Percentiles rank a stretch among this genome's conserved stretches.
Evolutionary conservation across 345 rosid genomes (phyloP).

Genomic region (Gossypium ekmanianum): DNA sequence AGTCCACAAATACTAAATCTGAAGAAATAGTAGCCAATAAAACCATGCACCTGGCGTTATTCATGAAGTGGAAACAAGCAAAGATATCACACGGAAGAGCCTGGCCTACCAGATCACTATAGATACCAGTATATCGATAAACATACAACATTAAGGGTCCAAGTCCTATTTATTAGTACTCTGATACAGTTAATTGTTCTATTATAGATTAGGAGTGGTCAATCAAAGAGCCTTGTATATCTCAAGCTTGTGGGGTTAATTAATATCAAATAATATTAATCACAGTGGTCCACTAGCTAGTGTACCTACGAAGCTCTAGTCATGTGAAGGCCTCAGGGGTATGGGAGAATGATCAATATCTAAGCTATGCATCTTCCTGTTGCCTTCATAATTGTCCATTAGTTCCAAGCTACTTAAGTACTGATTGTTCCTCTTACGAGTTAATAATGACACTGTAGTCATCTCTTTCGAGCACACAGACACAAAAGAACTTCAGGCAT

Average conservation of each 20-base stretch:
- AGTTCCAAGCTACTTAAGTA: background rate
- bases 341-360: background rate
- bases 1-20: constrained; percentile 17
- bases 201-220: constrained; percentile 8
- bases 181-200: constrained; percentile 4
- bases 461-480: background rate
- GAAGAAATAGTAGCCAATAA: constrained; percentile 10
- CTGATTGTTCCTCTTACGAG: background rate
- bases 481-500: background rate
- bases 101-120: constrained; percentile 21
- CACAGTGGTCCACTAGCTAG: constrained; percentile 13
- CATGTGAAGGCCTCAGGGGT: background rate
- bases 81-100: constrained; percentile 1
- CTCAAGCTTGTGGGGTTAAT: constrained; percentile 4
- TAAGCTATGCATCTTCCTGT: background rate
- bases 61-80: constrained; percentile 27
- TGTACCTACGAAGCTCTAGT: background rate
- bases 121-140: constrained; percentile 6
- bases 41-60: constrained; percentile 3
- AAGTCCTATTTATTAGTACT: constrained; percentile 7
- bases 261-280: constrained; percentile 14
- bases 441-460: background rate
- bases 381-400: background rate
- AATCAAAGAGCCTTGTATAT: background rate
- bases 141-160: background rate